A percentile compares a stretch with the other conserved stretches of the same genome.
phyloP scores from a whole-genome alignment of 805 yeast species.

The Suhomyces canberraensis region DNA sequence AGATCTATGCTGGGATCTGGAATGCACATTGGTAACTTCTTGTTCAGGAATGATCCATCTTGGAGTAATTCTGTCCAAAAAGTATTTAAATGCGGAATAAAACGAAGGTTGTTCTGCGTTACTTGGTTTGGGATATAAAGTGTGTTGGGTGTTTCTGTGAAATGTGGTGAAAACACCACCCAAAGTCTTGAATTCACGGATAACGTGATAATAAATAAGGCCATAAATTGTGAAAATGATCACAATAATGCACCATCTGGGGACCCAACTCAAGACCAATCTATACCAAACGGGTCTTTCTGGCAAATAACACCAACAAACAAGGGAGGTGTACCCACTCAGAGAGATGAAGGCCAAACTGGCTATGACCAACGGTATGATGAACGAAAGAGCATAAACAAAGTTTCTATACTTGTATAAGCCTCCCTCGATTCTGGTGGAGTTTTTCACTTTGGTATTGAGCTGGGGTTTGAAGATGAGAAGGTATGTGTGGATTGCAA shows the following conservation, averaged over 20 bases:
- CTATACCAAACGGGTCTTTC: conserved; percentile 70
- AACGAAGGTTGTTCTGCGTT: conserved; percentile 28
- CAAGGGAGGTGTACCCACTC: conserved; percentile 51
- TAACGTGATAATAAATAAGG: conserved; percentile 70
- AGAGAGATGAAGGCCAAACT: conserved; percentile 59
- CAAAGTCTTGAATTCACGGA: conserved; percentile 54
- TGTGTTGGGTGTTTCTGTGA: conserved; percentile 15
- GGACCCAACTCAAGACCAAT: conserved; percentile 74
- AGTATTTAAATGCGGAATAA: conserved; percentile 30
- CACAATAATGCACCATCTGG: conserved; percentile 66
- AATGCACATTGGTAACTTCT: neutral
- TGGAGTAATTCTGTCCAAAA: conserved; percentile 26
- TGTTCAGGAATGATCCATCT: conserved; percentile 27
- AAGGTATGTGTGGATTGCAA: conserved; percentile 79
- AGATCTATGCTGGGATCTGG: neutral
- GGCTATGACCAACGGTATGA: conserved; percentile 67
- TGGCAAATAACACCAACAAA: conserved; percentile 80
- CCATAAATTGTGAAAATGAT: conserved; percentile 62
- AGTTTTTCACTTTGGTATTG: conserved; percentile 38
- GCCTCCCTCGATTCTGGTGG: conserved; percentile 63
- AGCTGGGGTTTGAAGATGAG: conserved; percentile 63
- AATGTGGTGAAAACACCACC: conserved; percentile 44
- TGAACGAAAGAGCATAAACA: conserved; percentile 55
- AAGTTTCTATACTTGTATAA: conserved; percentile 54
- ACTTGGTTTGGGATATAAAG: conserved; percentile 10